Percentiles rank a stretch among this genome's conserved stretches.
Conservation (phyloP, 257 asterid species). For the Dorcoceras hygrometricum region DNA sequence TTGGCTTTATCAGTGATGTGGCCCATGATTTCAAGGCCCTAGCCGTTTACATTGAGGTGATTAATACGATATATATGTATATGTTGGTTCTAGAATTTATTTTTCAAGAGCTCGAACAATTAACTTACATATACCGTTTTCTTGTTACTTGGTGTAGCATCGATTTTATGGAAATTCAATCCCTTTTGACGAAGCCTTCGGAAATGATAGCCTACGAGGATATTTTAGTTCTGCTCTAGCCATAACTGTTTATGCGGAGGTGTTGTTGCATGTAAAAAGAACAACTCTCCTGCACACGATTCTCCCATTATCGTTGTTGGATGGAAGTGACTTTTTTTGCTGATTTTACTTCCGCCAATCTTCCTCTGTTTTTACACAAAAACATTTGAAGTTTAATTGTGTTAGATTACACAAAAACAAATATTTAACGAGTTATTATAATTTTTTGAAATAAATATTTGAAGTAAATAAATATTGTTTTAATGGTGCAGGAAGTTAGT, state of each 20-base stretch:
- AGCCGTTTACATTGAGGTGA: constrained; percentile 65
- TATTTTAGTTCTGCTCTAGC: constrained; percentile 84
- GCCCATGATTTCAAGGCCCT: constrained; percentile 72
- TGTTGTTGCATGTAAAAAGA: constrained; percentile 50
- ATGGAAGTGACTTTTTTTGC: no score
- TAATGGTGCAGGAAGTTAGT: constrained; percentile 50
- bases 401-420: no score
- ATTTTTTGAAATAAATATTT: no score
- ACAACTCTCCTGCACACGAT: constrained; percentile 38
- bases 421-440: no score
- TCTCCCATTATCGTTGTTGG: constrained; percentile 74
- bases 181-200: constrained; percentile 49
- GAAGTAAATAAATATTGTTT: neutral
- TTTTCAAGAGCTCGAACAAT: no score
- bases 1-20: constrained; percentile 50
- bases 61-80: no score
- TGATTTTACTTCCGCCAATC: no score
- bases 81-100: no score
- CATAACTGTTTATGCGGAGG: constrained; percentile 72
- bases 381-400: no score
- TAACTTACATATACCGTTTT: neutral
- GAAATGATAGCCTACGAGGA: constrained; percentile 44
- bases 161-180: constrained; percentile 63
- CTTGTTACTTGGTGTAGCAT: constrained; percentile 40
- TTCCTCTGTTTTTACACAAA: no score